Evolutionary conservation across 192 early-diverging fungal species (phyloP).

Genomic region (Rhizophagus clarus): DNA sequence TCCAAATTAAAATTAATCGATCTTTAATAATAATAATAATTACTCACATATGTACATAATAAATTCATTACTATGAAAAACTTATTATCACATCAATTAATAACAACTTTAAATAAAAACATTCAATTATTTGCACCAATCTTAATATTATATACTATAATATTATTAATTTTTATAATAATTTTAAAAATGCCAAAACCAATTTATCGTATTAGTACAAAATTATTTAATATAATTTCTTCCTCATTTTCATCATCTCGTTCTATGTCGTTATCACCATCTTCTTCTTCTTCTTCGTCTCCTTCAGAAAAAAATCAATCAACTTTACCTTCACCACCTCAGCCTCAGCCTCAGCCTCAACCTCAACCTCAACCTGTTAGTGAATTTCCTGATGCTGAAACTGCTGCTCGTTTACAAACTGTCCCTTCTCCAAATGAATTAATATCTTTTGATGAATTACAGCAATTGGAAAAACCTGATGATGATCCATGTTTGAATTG

Average conservation of each 20-base stretch:
- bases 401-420: neutral
- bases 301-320: neutral
- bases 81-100: neutral
- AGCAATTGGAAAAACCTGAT: neutral
- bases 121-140: neutral
- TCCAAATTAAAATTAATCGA: neutral
- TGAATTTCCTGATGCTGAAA: neutral
- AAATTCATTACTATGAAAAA: neutral
- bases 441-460: neutral
- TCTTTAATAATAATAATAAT: too few relatives aligned
- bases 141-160: neutral
- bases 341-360: too few relatives aligned
- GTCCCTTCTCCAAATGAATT: neutral
- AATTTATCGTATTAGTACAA: neutral
- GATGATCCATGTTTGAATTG: constrained; percentile 49
- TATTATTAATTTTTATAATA: neutral
- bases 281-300: neutral
- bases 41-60: neutral
- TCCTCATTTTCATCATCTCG: neutral
- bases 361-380: neutral
- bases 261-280: neutral
- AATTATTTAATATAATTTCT: neutral
- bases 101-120: neutral
- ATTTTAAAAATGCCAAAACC: neutral
- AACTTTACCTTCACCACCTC: neutral